Conservation (phyloP, 2,329 filamentous ascomycete genomes). For the Albifimbria verrucaria region DNA sequence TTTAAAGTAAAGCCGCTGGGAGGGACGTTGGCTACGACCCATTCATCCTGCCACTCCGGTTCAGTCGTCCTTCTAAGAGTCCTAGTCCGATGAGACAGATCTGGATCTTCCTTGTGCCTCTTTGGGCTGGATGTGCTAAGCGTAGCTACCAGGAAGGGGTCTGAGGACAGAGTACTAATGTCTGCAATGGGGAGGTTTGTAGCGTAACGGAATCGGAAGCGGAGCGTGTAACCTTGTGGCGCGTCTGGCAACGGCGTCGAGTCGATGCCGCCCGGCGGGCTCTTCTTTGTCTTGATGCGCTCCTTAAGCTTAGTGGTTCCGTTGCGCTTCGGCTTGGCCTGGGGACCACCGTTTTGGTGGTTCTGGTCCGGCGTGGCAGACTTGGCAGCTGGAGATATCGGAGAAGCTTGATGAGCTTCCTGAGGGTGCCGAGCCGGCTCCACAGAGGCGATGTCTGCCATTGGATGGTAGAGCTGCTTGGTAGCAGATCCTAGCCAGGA, state of each 20-base stretch:
- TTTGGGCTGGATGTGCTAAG: conserved; percentile 67
- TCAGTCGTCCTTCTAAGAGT: conserved; percentile 71
- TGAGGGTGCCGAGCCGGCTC: neutral
- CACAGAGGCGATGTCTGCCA: neutral
- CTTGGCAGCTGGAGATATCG: neutral
- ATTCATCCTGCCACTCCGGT: conserved; percentile 79
- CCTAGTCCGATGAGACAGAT: conserved; percentile 68
- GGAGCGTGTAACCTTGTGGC: conserved; percentile 77
- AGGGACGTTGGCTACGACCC: conserved; percentile 86
- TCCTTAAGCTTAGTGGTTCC: conserved; percentile 18
- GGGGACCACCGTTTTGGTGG: neutral
- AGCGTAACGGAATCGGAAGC: conserved; percentile 80
- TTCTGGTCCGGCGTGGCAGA: neutral
- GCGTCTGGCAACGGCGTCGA: conserved; percentile 70
- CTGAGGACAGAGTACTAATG: conserved; percentile 71
- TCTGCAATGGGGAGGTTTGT: conserved; percentile 80
- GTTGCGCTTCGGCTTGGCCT: neutral
- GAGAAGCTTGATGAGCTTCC: neutral
- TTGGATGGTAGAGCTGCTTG: neutral
- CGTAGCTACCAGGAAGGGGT: conserved; percentile 80
- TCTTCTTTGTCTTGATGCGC: conserved; percentile 21
- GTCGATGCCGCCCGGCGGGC: conserved; percentile 76
- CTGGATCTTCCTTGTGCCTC: conserved; percentile 82
- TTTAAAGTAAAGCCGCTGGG: conserved; percentile 79
- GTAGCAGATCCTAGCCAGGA: neutral